Evolutionary conservation across 805 yeast species (phyloP).

Genomic region (Schizosaccharomyces octosporus): DNA sequence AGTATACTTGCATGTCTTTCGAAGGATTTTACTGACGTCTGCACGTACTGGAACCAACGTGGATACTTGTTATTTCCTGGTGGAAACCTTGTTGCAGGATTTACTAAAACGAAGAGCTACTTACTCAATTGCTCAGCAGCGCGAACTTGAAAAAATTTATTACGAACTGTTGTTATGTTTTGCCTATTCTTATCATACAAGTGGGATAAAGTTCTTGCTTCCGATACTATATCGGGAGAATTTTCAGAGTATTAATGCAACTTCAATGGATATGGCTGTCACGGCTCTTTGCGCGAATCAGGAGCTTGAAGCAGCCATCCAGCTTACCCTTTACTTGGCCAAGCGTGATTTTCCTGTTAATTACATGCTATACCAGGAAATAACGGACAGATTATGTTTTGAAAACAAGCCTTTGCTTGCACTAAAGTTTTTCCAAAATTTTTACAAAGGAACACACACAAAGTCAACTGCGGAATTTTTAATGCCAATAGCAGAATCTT

Average conservation of each 20-base stretch:
- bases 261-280: background rate
- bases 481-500: background rate
- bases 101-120: background rate
- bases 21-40: too few relatives aligned
- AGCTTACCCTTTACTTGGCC: background rate
- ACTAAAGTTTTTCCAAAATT: background rate
- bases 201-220: background rate
- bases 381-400: background rate
- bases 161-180: background rate
- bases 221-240: background rate
- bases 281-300: background rate
- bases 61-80: background rate
- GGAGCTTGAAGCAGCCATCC: background rate
- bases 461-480: background rate
- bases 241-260: background rate
- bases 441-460: background rate
- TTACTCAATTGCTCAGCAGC: background rate
- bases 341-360: background rate
- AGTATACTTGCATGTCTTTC: too few relatives aligned
- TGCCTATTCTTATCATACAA: background rate
- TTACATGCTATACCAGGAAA: background rate
- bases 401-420: background rate
- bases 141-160: background rate
- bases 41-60: background rate
- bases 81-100: background rate